Evolutionary conservation across 1,284 basidiomycete species (phyloP).

Genomic region (Cryptococcus wingfieldii): DNA sequence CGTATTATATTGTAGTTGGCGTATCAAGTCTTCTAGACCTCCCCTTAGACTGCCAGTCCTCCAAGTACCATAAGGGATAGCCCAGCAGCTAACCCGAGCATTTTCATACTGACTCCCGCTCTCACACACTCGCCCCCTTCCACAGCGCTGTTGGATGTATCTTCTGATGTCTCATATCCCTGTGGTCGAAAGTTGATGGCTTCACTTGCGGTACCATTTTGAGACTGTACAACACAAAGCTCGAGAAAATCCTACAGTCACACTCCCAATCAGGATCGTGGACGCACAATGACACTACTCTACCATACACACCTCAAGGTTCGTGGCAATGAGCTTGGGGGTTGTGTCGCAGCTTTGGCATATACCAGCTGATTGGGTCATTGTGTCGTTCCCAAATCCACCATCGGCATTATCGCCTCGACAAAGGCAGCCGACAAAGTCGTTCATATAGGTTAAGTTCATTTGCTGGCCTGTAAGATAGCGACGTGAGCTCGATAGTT

Average conservation of each 20-base stretch:
- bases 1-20: no score
- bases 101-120: no score
- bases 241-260: slow-evolving; percentile 5
- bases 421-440: slow-evolving; percentile 37
- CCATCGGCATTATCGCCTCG: slow-evolving; percentile 15
- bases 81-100: no score
- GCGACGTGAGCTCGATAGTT: background rate
- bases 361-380: slow-evolving; percentile 17
- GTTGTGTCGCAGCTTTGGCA: slow-evolving; percentile 37
- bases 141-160: background rate
- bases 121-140: background rate
- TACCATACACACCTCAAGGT: slow-evolving; percentile 29
- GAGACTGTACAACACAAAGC: slow-evolving; percentile 29
- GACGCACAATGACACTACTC: background rate
- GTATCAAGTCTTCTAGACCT: no score
- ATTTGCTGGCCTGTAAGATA: slow-evolving; percentile 13
- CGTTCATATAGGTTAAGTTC: slow-evolving; percentile 29
- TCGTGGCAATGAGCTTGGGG: slow-evolving; percentile 22
- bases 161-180: slow-evolving; percentile 14
- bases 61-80: no score
- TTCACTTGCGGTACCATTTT: slow-evolving; percentile 32
- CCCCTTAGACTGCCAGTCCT: no score
- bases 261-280: no score
- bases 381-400: slow-evolving; percentile 21
- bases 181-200: slow-evolving; percentile 26